Conservation (phyloP, 371 early-diverging fungal species). For the Rhizopus delemar region DNA sequence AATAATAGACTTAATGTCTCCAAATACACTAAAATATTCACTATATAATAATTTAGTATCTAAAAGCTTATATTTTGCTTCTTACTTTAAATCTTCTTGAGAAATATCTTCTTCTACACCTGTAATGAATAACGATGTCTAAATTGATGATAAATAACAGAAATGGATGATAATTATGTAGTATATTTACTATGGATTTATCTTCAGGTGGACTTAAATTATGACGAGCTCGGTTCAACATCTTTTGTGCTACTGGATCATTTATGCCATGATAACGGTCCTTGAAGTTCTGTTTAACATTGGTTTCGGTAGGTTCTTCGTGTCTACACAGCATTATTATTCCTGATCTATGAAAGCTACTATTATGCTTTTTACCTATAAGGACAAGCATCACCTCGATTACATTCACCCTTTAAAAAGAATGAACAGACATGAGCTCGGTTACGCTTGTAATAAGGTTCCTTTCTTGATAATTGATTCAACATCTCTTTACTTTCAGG, state of each 20-base stretch:
- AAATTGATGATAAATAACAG: constrained; percentile 9
- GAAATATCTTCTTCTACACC: constrained; percentile 67
- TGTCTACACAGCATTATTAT: constrained; percentile 56
- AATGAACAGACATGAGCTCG: constrained; percentile 93
- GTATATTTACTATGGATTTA: constrained; percentile 57
- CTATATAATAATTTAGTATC: constrained; percentile 29
- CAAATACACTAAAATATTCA: constrained; percentile 77
- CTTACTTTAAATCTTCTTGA: constrained; percentile 70
- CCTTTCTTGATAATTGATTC: constrained; percentile 77
- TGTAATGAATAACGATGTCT: constrained; percentile 82
- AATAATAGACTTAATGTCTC: constrained; percentile 88
- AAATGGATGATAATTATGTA: background rate
- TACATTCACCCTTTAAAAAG: constrained; percentile 92
- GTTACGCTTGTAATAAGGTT: constrained; percentile 93
- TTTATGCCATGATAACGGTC: constrained; percentile 92
- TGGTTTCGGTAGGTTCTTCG: constrained; percentile 82
- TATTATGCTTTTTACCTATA: constrained; percentile 54
- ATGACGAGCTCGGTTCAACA: constrained; percentile 62
- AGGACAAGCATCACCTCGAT: constrained; percentile 89
- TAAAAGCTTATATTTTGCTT: background rate
- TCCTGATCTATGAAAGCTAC: background rate
- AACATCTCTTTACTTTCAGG: constrained; percentile 82
- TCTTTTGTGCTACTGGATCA: constrained; percentile 91
- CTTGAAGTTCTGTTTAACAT: constrained; percentile 82
- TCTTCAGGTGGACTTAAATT: constrained; percentile 66